These are phyloP conservation scores for Fraxinus greggii DNA, from an alignment of 305 asterid genomes.

Conservation along the genomic window DNA sequence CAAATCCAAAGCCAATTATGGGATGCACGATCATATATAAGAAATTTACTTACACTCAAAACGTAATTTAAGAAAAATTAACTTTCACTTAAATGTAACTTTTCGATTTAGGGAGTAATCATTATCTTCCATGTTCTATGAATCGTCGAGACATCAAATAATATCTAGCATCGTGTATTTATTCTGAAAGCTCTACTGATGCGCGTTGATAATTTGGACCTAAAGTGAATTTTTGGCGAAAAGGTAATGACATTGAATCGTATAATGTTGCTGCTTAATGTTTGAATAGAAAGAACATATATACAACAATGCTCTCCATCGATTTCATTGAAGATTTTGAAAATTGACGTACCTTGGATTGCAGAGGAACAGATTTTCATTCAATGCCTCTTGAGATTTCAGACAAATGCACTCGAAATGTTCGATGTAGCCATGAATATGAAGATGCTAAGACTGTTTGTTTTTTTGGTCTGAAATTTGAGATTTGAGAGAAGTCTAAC, in stretches of 20 bases:
- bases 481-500: neutral
- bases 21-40: neutral
- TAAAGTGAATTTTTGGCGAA: constrained; percentile 1
- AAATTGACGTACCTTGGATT: constrained; percentile 18
- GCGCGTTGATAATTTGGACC: constrained; percentile 10
- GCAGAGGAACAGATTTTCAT: constrained; percentile 14
- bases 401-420: neutral
- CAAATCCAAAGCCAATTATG: constrained; percentile 11
- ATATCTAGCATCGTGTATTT: neutral
- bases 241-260: neutral
- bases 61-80: neutral
- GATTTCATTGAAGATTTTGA: neutral
- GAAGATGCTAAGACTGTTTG: neutral
- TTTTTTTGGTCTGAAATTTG: neutral
- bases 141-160: neutral
- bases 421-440: neutral
- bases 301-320: neutral
- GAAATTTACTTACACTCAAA: neutral
- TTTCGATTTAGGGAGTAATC: neutral
- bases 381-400: constrained; percentile 3
- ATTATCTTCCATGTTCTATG: neutral
- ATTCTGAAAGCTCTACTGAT: neutral
- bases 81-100: neutral
- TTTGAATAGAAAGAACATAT: neutral
- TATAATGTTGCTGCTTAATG: neutral